Percentiles rank a stretch among this genome's conserved stretches.
phyloP scores from a whole-genome alignment of 2,329 filamentous ascomycete species.

The Talaromyces funiculosus region DNA sequence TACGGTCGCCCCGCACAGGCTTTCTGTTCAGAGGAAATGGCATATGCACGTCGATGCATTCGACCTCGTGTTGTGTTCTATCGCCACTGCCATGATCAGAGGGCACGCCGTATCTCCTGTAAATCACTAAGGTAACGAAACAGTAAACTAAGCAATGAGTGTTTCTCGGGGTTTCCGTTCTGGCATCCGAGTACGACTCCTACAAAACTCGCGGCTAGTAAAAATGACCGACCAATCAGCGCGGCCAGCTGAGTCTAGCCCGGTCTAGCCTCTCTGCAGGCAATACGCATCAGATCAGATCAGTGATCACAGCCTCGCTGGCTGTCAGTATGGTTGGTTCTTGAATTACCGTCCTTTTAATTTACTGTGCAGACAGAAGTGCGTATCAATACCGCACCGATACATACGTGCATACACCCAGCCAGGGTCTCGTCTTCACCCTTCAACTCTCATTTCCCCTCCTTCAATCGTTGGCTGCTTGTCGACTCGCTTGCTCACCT shows the following conservation, averaged over 20 bases:
- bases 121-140: too few species aligned
- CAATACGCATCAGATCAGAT: slow-evolving; percentile 1
- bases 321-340: neutral
- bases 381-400: neutral
- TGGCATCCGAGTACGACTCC: neutral
- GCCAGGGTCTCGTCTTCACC: neutral
- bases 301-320: neutral
- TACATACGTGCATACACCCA: neutral
- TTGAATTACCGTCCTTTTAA: neutral
- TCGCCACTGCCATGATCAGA: neutral
- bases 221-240: neutral
- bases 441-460: slow-evolving; percentile 2
- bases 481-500: neutral
- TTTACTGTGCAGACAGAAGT: neutral
- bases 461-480: neutral
- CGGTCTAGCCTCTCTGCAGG: slow-evolving; percentile 10
- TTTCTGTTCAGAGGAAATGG: neutral
- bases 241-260: neutral
- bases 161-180: neutral
- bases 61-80: neutral
- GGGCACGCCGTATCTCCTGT: too few species aligned
- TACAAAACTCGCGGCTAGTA: neutral
- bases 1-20: neutral
- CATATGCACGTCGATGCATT: slow-evolving; percentile 11
- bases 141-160: too few species aligned